phyloP scores from a whole-genome alignment of 2,329 filamentous ascomycete species.

The Pestalotiopsis sp. region DNA sequence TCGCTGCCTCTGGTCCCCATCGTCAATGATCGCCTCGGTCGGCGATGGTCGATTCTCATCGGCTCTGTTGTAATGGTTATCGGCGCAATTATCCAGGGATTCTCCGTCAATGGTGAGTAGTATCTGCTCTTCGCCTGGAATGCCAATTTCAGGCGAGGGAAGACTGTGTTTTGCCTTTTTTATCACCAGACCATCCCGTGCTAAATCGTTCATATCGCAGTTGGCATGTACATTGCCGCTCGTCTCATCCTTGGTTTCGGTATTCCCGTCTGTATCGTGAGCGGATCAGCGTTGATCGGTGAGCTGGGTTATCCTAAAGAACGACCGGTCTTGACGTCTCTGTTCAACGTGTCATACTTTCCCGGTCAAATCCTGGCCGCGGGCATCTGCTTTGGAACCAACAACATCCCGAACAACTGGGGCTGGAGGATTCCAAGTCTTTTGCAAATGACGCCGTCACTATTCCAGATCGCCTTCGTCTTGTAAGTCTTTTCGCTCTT shows the following conservation, averaged over 20 bases:
- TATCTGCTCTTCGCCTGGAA: too few species aligned
- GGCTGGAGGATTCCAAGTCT: constrained; percentile 47
- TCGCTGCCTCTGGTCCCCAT: constrained; percentile 59
- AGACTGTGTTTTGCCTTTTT: too few species aligned
- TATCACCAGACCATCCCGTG: not conserved
- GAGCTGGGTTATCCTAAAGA: constrained; percentile 64
- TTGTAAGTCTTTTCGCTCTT: constrained; percentile 28
- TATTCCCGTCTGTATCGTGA: constrained; percentile 61
- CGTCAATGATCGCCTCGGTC: constrained; percentile 55
- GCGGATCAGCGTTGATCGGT: constrained; percentile 59
- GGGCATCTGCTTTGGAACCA: constrained; percentile 52
- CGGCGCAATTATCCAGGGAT: constrained; percentile 56
- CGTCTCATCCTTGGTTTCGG: constrained; percentile 63
- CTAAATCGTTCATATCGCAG: constrained; percentile 14
- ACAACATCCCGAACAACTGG: constrained; percentile 37
- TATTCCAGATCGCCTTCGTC: constrained; percentile 40
- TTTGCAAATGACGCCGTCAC: constrained; percentile 46
- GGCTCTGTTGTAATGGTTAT: constrained; percentile 56
- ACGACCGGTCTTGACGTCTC: constrained; percentile 57
- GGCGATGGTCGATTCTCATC: constrained; percentile 58
- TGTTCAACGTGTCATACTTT: constrained; percentile 62
- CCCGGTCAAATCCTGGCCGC: constrained; percentile 52
- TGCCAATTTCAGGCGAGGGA: not conserved
- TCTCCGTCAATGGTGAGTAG: constrained; percentile 29
- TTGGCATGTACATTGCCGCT: constrained; percentile 59